Evolutionary conservation across 1,284 basidiomycete genomes (phyloP), one percentile per base, ranked within the genome.

Genomic region (Trametes pubescens): DNA sequence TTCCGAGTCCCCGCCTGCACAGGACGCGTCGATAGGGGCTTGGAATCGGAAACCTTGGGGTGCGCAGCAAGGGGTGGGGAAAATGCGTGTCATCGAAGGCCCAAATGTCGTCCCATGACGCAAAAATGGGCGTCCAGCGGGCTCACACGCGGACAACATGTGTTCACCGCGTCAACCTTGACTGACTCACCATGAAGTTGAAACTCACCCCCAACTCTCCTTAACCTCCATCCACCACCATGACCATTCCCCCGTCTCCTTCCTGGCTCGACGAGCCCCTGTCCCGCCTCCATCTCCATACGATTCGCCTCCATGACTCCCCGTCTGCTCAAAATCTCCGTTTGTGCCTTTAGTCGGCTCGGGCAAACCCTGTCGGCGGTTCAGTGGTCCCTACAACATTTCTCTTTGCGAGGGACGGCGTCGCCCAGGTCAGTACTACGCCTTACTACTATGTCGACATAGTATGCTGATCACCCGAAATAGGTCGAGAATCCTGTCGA

Each of bases 201-300:
- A 26, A 37, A 24, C 37, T 5, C 47, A 4, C 29, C 35, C 37
- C 47, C 26, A 35, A 38, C 35, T 29, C 40, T 18, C 48, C 53
- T 56, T 56, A 37, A 32, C 54, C 38, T 51, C 38, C 9, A 49
- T 54, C 54, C 60, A 51, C 60, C 60, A 55, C 59, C 59, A 61
- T 43, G 44, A 34, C 40, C 40, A 14, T 37, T 21, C 21, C 24
- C 35, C 34, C 18, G 4, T n/a, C 26, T 43, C 34, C 43, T 26
- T 26, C 22, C 24, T 21, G 32, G 9, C 49, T 32, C 29, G 29
- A 32, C 29, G 29, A 32, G 11, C 38, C 18, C 18, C 38, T 40
- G 38, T 40, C 38, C 38, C 38, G 4, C 5, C n/a, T n/a, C n/a
- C 38, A n/a, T 40, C 29, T 32, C 29, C 29, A 32, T 32, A 32